Evolutionary conservation across 805 yeast genomes (phyloP), one percentile per base, ranked within the genome.

Genomic region (Pichia cabralensis): DNA sequence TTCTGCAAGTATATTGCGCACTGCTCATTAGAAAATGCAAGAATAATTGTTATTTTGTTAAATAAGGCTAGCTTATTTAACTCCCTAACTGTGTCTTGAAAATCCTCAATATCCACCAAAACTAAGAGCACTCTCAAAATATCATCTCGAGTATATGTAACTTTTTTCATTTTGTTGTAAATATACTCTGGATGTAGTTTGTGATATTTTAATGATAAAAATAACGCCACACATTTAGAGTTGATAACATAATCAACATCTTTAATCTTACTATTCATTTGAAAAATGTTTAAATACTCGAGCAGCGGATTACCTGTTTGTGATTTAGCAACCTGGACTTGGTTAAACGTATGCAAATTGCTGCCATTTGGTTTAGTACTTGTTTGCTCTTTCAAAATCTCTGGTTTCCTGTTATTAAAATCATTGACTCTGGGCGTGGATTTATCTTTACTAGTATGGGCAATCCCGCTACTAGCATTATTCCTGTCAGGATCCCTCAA

Each of bases 111-210:
- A 48, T 80, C 92, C 6, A 80, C 77, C 6, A 78, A 75, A 22
- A 72, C 69, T 29, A 80, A 52, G 18, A 80, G 45, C 2, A 80
- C 63, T n/a, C 79, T 47, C 28, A 35, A 59, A 42, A 22, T 43
- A n/a, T 44, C 39, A 10, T 34, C 39, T 11, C 45, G 41, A 15
- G 42, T 50, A 34, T 49, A 44, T 4, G 50, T 38, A 18, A 60
- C 39, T 35, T 45, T 56, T 29, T 56, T 62, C 53, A 78, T 64
- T 39, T 80, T 62, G 41, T 71, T 71, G 56, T 71, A 69, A 3
- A 82, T 66, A 46, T 82, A 81, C 45, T 80, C 89, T 0, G 88
- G 85, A 43, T 77, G 80, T 26, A 82, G 58, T 52, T 80, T 80
- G 49, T 80, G 85, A 50, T 81, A 82, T 33, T 78, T 76, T 31